Evolutionary conservation across 177 flowering plant genomes (phyloP), one percentile per base, ranked within the genome.

Genomic region (Vitis hybrid): DNA sequence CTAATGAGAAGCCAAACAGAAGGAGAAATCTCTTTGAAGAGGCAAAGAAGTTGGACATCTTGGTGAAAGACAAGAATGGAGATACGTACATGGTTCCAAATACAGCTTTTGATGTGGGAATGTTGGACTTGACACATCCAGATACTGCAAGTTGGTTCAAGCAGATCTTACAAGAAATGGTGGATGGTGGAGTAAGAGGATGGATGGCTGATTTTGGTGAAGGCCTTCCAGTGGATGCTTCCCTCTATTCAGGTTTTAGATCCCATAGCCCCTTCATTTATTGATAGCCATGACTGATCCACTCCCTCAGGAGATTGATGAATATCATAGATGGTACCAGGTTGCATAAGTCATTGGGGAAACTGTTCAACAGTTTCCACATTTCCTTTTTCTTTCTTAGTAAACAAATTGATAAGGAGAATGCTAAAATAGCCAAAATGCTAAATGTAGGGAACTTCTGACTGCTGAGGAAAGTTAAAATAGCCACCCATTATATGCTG

Each of bases 181-280:
- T 89, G 72, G 83, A 87, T 68, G 86, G 73, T 76, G 95, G 97
- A 68, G 90, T 89, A 34, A 77, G 88, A 70, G 95, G 97, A 70
- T 92, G 95, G 97, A 92, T 92, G 97, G 97, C 95, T 59, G 97
- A 90, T 83, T 92, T 92, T 72, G 97, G 97, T 39, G 95, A 90
- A 82, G 95, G 95, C 70, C 77, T 92, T 23, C 97, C 97, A 2
- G 76, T 87, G 13, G 97, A 92, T 79, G 97, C 89, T 49, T 76
- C 72, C 73, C 87, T 90, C 58, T 90, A 85, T 79, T 90, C 94
- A 84, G 97, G 97, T 91, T 67, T 59, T 15, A 34, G 17, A 18
- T 57, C 68, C 32, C 62, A 7, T 63, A 17, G 10, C 26, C 19
- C 50, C 15, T 51, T 48, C 19, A 52, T 6, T 64, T 2, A 54